phyloP scores from a whole-genome alignment of 208 protist species.

The Trypanosomatidae sp. region DNA sequence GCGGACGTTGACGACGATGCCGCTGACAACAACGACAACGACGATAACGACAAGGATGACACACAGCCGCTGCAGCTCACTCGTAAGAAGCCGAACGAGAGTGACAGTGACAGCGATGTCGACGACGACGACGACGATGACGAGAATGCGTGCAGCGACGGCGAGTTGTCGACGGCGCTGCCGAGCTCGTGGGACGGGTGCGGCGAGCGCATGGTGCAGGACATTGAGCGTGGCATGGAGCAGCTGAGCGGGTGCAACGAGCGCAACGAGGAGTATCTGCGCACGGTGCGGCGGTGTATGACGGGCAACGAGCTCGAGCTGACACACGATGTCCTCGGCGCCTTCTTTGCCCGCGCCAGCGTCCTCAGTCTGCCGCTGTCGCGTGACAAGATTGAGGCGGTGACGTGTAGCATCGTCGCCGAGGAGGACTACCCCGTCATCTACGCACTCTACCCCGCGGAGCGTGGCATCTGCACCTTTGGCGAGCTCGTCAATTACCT shows the following conservation, averaged over 20 bases:
- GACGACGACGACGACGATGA: background rate
- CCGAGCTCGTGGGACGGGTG: background rate
- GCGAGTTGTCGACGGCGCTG: background rate
- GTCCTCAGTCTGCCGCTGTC: conserved; percentile 34
- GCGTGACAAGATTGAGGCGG: conserved; percentile 41
- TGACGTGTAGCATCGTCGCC: conserved; percentile 28
- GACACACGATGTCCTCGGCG: conserved; percentile 53
- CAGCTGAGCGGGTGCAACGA: conserved; percentile 39
- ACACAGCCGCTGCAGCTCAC: too few relatives aligned
- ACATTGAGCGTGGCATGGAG: conserved; percentile 49
- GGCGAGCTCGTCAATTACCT: conserved; percentile 65
- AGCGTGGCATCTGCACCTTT: conserved; percentile 38
- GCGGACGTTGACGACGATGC: background rate
- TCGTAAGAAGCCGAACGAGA: background rate
- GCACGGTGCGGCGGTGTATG: conserved; percentile 43
- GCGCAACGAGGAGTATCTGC: conserved; percentile 47
- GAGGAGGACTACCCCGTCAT: conserved; percentile 41
- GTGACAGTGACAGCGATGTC: background rate
- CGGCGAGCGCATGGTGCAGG: conserved; percentile 40
- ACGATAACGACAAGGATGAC: background rate
- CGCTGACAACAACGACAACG: background rate
- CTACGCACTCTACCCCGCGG: conserved; percentile 46
- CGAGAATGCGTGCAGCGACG: too few relatives aligned
- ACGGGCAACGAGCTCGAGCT: conserved; percentile 36
- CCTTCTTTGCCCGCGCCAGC: conserved; percentile 33